These are phyloP conservation scores for Sapria himalayana DNA, from an alignment of 345 rosid genomes.

Conservation along the genomic window DNA sequence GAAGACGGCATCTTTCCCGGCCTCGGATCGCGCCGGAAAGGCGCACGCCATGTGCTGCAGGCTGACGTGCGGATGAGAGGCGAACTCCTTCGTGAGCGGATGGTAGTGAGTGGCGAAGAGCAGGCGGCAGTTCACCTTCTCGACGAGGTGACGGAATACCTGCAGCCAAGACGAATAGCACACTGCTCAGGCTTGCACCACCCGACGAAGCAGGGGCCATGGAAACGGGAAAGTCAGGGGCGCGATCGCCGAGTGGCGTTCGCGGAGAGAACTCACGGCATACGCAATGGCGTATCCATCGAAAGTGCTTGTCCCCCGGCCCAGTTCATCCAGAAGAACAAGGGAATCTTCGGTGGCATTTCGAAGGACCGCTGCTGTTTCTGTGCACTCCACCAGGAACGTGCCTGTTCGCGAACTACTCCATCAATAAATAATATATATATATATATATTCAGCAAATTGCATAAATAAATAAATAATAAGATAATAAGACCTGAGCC, in stretches of 20 bases:
- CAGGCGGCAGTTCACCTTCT: slow-evolving; percentile 65
- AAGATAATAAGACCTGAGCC: no score
- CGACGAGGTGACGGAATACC: slow-evolving; percentile 90
- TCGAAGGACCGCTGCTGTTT: slow-evolving; percentile 91
- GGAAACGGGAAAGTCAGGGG: no score
- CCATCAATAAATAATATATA: no score
- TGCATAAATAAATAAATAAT: no score
- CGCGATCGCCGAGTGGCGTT: no score
- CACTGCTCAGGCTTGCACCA: no score
- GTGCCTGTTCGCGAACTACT: no score
- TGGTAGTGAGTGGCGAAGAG: slow-evolving; percentile 92
- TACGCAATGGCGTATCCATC: slow-evolving; percentile 94
- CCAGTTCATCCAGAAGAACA: slow-evolving; percentile 81
- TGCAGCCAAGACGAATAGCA: no score
- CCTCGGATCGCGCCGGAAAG: slow-evolving; percentile 18
- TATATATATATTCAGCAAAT: no score
- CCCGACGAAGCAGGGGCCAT: no score
- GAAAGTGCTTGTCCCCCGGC: slow-evolving; percentile 95
- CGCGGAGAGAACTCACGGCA: slow-evolving; percentile 45
- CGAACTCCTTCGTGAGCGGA: slow-evolving; percentile 79
- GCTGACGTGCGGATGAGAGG: slow-evolving; percentile 61
- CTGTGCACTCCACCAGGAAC: slow-evolving; percentile 73
- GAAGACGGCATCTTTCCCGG: slow-evolving; percentile 42
- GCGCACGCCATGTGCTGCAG: slow-evolving; percentile 88
- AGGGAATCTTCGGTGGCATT: slow-evolving; percentile 84